Percentiles rank a stretch among this genome's conserved stretches.
phyloP scores from a whole-genome alignment of 352 stramenopile species.

The Discostella stelligera region DNA sequence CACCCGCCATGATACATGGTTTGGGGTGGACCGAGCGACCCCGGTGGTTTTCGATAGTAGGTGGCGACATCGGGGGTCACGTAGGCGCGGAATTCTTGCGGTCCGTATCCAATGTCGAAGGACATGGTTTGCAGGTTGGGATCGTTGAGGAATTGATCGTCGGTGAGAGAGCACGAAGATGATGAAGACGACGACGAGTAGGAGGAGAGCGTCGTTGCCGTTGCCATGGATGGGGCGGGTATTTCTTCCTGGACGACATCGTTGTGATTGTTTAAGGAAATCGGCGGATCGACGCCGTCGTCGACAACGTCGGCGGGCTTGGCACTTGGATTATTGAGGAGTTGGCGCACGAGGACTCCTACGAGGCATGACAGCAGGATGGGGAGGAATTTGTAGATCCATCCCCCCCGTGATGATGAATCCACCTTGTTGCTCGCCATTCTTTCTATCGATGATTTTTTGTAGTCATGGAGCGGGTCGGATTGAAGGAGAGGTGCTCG shows the following conservation, averaged over 20 bases:
- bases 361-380: not conserved
- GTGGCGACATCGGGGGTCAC: conserved; percentile 62
- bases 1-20: conserved; percentile 43
- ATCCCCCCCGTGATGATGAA: not conserved
- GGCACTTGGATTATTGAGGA: not conserved
- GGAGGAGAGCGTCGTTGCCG: conserved; percentile 4
- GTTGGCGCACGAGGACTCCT: not conserved
- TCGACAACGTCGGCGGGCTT: too few species aligned
- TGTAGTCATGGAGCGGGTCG: not conserved
- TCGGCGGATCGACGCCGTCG: not conserved
- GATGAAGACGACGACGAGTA: not conserved
- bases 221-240: not conserved
- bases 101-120: conserved; percentile 49
- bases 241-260: not conserved
- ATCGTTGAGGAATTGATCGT: conserved; percentile 53
- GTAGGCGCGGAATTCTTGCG: conserved; percentile 60
- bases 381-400: not conserved
- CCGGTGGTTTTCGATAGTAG: conserved; percentile 60
- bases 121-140: conserved; percentile 34
- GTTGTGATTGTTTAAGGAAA: not conserved
- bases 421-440: not conserved
- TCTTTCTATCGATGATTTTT: not conserved
- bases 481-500: not conserved
- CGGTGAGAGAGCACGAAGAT: conserved; percentile 34
- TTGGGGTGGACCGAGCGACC: conserved; percentile 1